Base-by-base conservation (phyloP, 352 stramenopile genomes). In the Pythium diclinum region DNA sequence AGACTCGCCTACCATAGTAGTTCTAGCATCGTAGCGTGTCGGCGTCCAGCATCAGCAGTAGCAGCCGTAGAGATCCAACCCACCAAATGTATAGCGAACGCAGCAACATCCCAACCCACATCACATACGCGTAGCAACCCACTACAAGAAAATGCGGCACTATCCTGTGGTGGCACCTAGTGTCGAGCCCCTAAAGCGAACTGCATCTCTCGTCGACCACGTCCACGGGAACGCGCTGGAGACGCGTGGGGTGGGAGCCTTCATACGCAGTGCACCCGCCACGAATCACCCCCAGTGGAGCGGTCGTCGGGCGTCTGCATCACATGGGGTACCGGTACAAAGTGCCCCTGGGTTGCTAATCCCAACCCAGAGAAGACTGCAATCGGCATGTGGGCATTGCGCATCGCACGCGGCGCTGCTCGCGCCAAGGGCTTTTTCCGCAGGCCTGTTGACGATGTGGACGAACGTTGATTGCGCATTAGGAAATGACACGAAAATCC, bases 401-500 rank as follows among this genome's bases (percentile, higher is more conserved):
- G 36, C 34, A 64, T 57, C 34, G 17, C 14, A 11, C 40, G 47
- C 2, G 4, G 30, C 19, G 1, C 28, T 9, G 13, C 32, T 23
- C 16, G 40, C 30, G 51, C 61, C 61, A 67, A 33, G 19, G 40
- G 61, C 61, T 51, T 67, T 61, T 67, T 67, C 61, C 42, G 40
- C 25, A 19, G 47, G 25, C 21, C 46, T 23, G 46, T 30, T 42
- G 5, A 23, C 44, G 46, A 11, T 54, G 61, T 59, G 32, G 42
- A 68, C 36, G 63, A 69, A 63, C 7, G 10, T 1, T 63, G 63
- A 69, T 69, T 69, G 63, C 63, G 63, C 63, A 69, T 56, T 69
- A 38, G 44, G n/a, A 49, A 13, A 48, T 42, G 13, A 23, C 28
- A 32, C 19, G 6, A 40, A 49, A 54, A 53, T 21, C 25, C 34